These are phyloP conservation scores for Marvania coccoides DNA, from an alignment of 139 green algal species.

Conservation along the genomic window DNA sequence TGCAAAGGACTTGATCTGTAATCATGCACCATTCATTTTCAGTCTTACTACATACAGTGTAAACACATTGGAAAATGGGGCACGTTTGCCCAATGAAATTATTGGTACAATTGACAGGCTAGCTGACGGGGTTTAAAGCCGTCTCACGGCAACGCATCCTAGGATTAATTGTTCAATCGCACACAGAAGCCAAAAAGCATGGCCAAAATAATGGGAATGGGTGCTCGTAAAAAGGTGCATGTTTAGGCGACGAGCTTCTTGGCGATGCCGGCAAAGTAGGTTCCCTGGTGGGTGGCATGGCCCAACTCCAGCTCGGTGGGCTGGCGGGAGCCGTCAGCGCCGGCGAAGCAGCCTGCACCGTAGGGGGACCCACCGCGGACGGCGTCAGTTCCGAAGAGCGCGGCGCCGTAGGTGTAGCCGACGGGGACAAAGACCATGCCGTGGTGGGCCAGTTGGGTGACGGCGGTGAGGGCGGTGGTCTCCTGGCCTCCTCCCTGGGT, in stretches of 20 bases:
- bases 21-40: neutral
- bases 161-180: too few species aligned
- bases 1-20: neutral
- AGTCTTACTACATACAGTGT: neutral
- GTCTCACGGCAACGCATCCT: too few species aligned
- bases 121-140: too few species aligned
- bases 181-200: neutral
- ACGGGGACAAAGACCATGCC: conserved; percentile 17
- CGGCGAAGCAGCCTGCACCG: conserved; percentile 63
- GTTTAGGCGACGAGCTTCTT: conserved; percentile 34
- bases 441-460: conserved; percentile 51
- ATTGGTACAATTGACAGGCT: too few species aligned
- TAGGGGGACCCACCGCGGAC: conserved; percentile 60
- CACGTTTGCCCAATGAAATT: too few species aligned
- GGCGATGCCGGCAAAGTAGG: conserved; percentile 30
- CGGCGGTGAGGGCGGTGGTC: conserved; percentile 29
- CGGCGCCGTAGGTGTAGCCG: conserved; percentile 28
- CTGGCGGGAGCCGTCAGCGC: conserved; percentile 47
- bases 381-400: conserved; percentile 23
- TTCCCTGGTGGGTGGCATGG: conserved; percentile 48
- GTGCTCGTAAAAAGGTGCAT: too few species aligned
- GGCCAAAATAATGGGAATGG: conserved; percentile 1
- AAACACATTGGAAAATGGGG: neutral
- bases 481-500: conserved; percentile 47
- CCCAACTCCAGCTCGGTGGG: conserved; percentile 58